These are phyloP conservation scores for Diutina neorugosa DNA, from an alignment of 1,139 yeast genomes.

Conservation along the genomic window DNA sequence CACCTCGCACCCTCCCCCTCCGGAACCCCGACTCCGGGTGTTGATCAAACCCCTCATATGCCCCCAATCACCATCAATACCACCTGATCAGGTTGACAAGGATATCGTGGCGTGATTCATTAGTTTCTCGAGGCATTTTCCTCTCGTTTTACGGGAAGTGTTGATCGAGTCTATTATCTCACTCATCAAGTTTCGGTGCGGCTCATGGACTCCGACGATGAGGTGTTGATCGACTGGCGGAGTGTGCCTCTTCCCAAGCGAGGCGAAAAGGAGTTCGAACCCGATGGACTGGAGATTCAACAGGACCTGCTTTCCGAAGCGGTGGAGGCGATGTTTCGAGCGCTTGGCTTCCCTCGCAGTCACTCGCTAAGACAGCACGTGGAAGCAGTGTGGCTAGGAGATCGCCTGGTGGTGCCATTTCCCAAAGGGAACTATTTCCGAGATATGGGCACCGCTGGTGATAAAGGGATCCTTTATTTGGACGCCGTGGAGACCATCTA, in stretches of 20 bases:
- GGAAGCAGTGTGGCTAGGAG: constrained; percentile 35
- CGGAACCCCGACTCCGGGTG: not conserved
- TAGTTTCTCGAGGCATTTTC: too few species aligned
- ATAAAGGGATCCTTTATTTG: constrained; percentile 22
- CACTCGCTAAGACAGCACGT: constrained; percentile 39
- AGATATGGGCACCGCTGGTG: constrained; percentile 52
- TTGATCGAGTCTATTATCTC: too few species aligned
- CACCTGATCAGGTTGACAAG: not conserved
- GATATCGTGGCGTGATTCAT: too few species aligned
- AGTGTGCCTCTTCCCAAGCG: constrained; percentile 25
- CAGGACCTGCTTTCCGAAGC: constrained; percentile 37
- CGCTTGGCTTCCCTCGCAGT: constrained; percentile 48
- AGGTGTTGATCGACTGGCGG: constrained; percentile 65
- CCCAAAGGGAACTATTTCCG: constrained; percentile 67
- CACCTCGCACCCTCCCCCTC: not conserved
- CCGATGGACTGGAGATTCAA: constrained; percentile 66
- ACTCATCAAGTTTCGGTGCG: not conserved
- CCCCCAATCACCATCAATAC: not conserved
- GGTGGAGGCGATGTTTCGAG: constrained; percentile 61
- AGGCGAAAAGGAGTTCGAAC: constrained; percentile 83
- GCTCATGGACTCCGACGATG: constrained; percentile 25
- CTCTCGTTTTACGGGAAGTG: too few species aligned
- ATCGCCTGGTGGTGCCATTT: constrained; percentile 30
- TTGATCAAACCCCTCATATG: not conserved
- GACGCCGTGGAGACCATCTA: constrained; percentile 62